Percentiles rank a stretch among this genome's conserved stretches.
These are phyloP conservation scores for Cornus kousa DNA, from an alignment of 148 eudicot species.

Conservation along the genomic window DNA sequence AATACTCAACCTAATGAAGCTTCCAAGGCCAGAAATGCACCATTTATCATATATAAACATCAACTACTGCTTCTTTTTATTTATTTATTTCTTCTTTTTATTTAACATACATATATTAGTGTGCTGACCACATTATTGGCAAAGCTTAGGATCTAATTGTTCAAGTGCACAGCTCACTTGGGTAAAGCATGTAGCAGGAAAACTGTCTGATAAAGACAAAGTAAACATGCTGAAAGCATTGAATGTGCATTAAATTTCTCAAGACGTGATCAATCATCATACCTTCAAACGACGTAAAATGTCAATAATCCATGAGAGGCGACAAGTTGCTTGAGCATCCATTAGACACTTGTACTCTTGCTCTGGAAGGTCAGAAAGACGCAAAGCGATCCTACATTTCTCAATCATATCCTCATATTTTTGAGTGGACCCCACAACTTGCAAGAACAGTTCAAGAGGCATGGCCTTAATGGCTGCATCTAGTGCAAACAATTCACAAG, in stretches of 20 bases:
- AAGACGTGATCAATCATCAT: slow-evolving; percentile 1
- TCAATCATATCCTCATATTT: slow-evolving; percentile 68
- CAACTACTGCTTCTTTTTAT: neutral
- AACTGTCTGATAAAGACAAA: neutral
- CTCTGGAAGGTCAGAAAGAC: slow-evolving; percentile 74
- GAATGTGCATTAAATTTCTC: neutral
- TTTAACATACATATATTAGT: neutral
- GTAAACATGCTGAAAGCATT: slow-evolving; percentile 1
- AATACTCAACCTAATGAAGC: neutral
- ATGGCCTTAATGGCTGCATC: slow-evolving; percentile 77
- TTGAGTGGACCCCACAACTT: slow-evolving; percentile 73
- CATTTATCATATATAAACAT: neutral
- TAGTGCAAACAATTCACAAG: slow-evolving; percentile 57
- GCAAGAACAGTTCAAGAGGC: slow-evolving; percentile 87
- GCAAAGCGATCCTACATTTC: slow-evolving; percentile 67
- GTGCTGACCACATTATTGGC: neutral
- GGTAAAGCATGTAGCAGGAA: neutral
- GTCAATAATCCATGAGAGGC: slow-evolving; percentile 77
- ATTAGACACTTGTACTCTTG: slow-evolving; percentile 70
- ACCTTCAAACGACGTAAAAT: slow-evolving; percentile 85
- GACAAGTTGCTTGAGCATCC: slow-evolving; percentile 73
- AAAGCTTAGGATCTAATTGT: neutral
- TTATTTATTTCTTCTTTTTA: neutral
- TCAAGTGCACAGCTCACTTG: neutral
- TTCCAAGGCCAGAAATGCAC: neutral